These are phyloP conservation scores for Metschnikowia lachancei DNA, from an alignment of 805 yeast species.

Conservation along the genomic window DNA sequence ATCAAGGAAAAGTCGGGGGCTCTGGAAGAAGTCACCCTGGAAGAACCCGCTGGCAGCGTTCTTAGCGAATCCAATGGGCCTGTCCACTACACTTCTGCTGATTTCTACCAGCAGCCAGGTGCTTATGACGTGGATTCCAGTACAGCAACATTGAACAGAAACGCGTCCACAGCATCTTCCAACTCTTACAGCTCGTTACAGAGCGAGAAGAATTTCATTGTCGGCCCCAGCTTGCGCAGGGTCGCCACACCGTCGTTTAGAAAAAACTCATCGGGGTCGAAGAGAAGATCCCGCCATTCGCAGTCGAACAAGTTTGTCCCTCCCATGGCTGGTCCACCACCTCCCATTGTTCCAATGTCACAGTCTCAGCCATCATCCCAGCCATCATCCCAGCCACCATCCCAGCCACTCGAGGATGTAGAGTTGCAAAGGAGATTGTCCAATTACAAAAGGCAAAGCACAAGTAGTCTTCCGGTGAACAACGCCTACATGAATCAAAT, in stretches of 20 bases:
- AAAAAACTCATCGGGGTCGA: not conserved
- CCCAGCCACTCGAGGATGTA: not conserved
- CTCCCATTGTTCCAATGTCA: conserved; percentile 14
- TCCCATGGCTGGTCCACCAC: conserved; percentile 21
- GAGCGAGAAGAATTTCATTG: conserved; percentile 25
- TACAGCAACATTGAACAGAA: conserved; percentile 6
- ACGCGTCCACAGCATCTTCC: conserved; percentile 16
- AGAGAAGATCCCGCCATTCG: not conserved
- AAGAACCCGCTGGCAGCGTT: not conserved
- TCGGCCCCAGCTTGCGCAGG: conserved; percentile 15
- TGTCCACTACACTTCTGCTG: not conserved
- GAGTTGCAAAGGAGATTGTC: conserved; percentile 7
- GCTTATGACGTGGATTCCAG: not conserved
- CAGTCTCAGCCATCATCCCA: not conserved
- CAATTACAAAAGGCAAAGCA: conserved; percentile 12
- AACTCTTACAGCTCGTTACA: conserved; percentile 32
- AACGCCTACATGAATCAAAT: conserved; percentile 49
- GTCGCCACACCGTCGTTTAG: conserved; percentile 11
- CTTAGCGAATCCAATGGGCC: not conserved
- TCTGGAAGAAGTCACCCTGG: not conserved
- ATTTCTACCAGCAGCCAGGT: conserved; percentile 2
- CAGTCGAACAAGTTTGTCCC: conserved; percentile 12
- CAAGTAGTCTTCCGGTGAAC: conserved; percentile 13
- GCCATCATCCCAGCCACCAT: too few relatives aligned
- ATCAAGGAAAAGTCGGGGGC: not conserved